phyloP scores from a whole-genome alignment of 1,284 basidiomycete genomes.

The Ceratobasidium sp. region DNA sequence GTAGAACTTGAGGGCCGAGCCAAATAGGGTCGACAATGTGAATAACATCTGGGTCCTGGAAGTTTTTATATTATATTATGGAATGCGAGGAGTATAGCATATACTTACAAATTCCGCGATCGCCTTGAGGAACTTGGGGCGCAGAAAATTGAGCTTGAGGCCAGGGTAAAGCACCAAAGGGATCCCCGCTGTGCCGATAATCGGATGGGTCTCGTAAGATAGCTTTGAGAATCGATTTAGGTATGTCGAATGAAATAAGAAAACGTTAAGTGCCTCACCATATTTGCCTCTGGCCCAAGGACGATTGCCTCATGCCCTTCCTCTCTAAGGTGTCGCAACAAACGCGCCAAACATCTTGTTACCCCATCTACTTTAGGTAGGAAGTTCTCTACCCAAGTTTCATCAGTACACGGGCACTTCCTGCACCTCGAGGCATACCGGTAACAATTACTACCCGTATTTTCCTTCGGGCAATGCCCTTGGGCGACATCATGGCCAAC shows the following conservation, averaged over 20 bases:
- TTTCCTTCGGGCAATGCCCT: constrained; percentile 1
- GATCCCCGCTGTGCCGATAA: constrained; percentile 68
- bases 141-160: constrained; percentile 69
- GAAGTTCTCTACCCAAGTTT: constrained; percentile 45
- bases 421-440: constrained; percentile 15
- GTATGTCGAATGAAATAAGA: background rate
- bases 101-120: constrained; percentile 58
- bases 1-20: constrained; percentile 63
- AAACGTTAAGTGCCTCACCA: constrained; percentile 53
- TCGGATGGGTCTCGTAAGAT: constrained; percentile 65
- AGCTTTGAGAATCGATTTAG: constrained; percentile 52
- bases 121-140: constrained; percentile 65
- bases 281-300: constrained; percentile 65
- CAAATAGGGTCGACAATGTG: constrained; percentile 68
- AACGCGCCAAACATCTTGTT: constrained; percentile 66
- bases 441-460: constrained; percentile 43
- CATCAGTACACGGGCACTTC: background rate
- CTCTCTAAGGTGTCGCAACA: constrained; percentile 66
- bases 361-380: constrained; percentile 63
- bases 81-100: background rate
- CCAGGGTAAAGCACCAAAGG: constrained; percentile 67
- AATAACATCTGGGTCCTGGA: constrained; percentile 65
- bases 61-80: background rate
- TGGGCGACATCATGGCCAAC: constrained; percentile 10
- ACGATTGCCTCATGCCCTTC: constrained; percentile 68